Base-by-base conservation (phyloP, 441 rosid genomes). In the Gossypium aridum region DNA sequence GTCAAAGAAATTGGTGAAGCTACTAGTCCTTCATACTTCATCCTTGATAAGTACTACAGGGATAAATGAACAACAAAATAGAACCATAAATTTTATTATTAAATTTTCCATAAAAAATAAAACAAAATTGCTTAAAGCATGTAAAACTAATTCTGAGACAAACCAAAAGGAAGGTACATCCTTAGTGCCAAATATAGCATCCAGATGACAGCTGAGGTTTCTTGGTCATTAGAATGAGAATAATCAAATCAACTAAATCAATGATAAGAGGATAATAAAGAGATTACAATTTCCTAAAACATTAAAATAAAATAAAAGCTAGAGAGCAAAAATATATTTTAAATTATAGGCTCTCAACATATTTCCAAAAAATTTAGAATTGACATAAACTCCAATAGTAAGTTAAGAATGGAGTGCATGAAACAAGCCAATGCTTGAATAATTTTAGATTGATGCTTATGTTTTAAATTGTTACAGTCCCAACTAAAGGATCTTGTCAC, bases 161-260 rank as follows among this genome's bases (percentile, higher is more conserved):
- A 28, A 56, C 20, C 63, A 62, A 71, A 56, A 34, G 53, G 64
- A 71, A 56, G 39, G 53, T 10, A 6, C 25, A 70, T 70, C 31
- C 17, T 56, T 55, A 22, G 57, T 28, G 25, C 72, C 16, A 69
- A 69, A 28, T 26, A 51, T 9, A 26, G 16, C 47, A 53, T 54
- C 70, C 54, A 12, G 26, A 19, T 10, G 16, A 43, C 16, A 66
- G 28, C 8, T 10, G 31, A 43, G 53, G 31, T 43, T 66, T 43
- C 31, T 43, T 66, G 17, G 28, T 43, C 70, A 66, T 43, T 43
- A 66, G 17, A 43, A 66, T 66, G 70, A 43, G 70, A 43, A 66
- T 43, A 66, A 64, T 20, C 10, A 66, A 43, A 19, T 39, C 10
- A 65, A 65, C 6, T 8, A 65, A 65, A 31, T 12, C 7, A 9